Base-by-base conservation (phyloP, 441 rosid species). In the Aleurites moluccanus region DNA sequence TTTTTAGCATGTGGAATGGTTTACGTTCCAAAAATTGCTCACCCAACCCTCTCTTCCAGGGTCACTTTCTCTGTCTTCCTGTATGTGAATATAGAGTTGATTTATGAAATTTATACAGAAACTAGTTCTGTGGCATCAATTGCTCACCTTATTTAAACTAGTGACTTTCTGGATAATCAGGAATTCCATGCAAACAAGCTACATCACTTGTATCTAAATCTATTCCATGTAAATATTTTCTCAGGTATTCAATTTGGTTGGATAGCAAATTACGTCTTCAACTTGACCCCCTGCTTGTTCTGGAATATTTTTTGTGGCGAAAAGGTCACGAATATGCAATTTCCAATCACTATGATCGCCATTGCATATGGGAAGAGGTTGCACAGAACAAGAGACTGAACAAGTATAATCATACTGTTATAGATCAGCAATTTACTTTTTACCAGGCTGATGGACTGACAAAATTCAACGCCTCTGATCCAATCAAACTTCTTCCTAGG, bases 231-330 rank as follows among this genome's bases (percentile, higher is more conserved):
- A 3, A 62, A 60, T 23, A 28, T 79, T 64, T 68, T 77, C 28
- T 62, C 88, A 96, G 97, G 86, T 96, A 96, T 84, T 96, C 99
- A 18, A 96, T 96, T 76, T 93, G 99, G 99, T 81, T 96, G 84
- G 99, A 96, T 78, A 96, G 98, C 93, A 93, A 96, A 83, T 80
- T 96, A 61, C 94, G 99, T 47, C 91, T 96, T 72, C 97, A 92
- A 75, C 82, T 87, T 70, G 99, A 96, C 70, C 99, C 98, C 57
- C 84, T 89, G 50, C 89, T 87, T 64, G 84, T 96, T 77, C 79
- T 96, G 77, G 99, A 96, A 64, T 93, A 92, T 86, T 90, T 96
- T 77, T 83, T 96, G 66, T 96, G 99, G 99, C 92, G 97, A 57
- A 91, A 93, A 85, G 98, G 98, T 79, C 75, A 86, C 35, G 99